These are phyloP conservation scores for Suillus subaureus DNA, from an alignment of 768 basidiomycete genomes.

Conservation along the genomic window DNA sequence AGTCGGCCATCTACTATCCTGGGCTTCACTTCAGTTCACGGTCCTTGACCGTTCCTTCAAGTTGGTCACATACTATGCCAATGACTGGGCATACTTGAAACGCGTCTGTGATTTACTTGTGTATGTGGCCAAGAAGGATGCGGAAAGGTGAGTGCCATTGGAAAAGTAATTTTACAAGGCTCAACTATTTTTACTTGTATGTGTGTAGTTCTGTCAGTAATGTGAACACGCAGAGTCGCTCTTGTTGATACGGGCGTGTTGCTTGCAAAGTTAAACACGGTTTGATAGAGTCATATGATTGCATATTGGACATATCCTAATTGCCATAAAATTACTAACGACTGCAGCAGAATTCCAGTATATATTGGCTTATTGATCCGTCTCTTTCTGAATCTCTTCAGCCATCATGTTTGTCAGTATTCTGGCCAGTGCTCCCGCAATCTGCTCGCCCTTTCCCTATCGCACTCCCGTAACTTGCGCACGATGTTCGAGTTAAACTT, in stretches of 20 bases:
- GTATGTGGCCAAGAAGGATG: constrained; percentile 71
- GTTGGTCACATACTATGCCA: constrained; percentile 89
- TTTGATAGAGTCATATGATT: neutral
- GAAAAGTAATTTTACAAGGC: too few species aligned
- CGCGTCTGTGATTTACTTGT: constrained; percentile 83
- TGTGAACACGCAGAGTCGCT: neutral
- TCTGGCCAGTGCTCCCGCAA: constrained; percentile 42
- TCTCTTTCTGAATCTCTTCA: constrained; percentile 12
- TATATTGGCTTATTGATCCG: neutral
- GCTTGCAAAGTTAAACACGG: neutral
- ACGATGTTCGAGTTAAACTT: constrained; percentile 45
- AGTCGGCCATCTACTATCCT: constrained; percentile 88
- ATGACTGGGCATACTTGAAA: constrained; percentile 87
- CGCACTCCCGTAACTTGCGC: constrained; percentile 33
- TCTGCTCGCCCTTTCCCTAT: constrained; percentile 37
- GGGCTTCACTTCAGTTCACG: constrained; percentile 70
- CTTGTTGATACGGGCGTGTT: neutral
- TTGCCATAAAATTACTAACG: neutral
- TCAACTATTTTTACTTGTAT: too few species aligned
- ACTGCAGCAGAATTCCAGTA: neutral
- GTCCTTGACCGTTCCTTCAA: constrained; percentile 91
- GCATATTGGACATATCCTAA: neutral
- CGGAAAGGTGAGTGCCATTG: neutral
- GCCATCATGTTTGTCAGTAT: constrained; percentile 42
- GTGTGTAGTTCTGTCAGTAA: too few species aligned